A percentile compares a stretch with the other conserved stretches of the same genome.
phyloP scores from a whole-genome alignment of 495 filamentous ascomycete genomes.

The Jackrogersella multiformis region DNA sequence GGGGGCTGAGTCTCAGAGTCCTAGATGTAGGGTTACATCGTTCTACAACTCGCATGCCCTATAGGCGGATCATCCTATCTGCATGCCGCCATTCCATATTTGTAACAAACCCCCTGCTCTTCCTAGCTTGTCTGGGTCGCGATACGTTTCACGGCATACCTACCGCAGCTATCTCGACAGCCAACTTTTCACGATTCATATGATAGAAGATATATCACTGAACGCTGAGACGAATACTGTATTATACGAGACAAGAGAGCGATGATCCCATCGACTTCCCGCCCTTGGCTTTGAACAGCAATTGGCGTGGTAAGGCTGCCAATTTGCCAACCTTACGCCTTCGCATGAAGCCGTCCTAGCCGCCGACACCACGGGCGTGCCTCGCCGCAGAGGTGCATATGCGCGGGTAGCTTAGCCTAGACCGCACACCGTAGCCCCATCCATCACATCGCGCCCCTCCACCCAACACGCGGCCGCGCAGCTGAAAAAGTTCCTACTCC shows the following conservation, averaged over 20 bases:
- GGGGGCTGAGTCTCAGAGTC: background rate
- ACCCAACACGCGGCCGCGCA: background rate
- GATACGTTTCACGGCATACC: conserved; percentile 28
- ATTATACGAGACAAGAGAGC: conserved; percentile 1
- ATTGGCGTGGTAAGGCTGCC: background rate
- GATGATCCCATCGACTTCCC: background rate
- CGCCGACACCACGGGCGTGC: conserved; percentile 5
- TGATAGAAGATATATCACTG: background rate
- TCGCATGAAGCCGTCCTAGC: conserved; percentile 15
- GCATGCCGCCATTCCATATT: conserved; percentile 22
- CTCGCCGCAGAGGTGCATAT: background rate
- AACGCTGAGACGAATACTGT: conserved; percentile 17
- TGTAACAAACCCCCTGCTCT: conserved; percentile 7
- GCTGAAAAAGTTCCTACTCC: conserved; percentile 3
- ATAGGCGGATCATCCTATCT: conserved; percentile 21
- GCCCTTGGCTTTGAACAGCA: background rate
- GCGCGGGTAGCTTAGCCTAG: conserved; percentile 3
- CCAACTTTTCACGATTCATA: background rate
- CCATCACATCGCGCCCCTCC: background rate
- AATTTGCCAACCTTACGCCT: too few species aligned
- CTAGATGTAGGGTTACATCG: background rate
- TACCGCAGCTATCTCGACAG: background rate
- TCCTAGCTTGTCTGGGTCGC: conserved; percentile 7
- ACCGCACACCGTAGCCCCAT: conserved; percentile 10
- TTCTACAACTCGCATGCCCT: conserved; percentile 4